Evolutionary conservation across 345 rosid genomes (phyloP).

Genomic region (Linum tenue): DNA sequence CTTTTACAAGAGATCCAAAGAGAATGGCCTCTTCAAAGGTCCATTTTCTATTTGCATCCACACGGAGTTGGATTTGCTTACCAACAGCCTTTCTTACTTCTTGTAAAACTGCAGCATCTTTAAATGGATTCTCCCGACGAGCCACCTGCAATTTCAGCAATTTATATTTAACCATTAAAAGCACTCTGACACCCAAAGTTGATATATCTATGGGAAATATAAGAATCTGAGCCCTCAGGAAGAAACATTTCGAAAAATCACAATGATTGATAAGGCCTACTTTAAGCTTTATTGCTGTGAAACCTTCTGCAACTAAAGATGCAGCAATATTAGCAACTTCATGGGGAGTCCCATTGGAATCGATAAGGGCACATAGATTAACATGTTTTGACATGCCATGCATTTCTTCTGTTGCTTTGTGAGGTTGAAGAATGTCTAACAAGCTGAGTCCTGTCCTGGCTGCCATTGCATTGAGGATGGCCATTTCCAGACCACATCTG

Average conservation of each 20-base stretch:
- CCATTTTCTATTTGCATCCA: conserved; percentile 90
- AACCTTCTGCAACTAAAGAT: conserved; percentile 69
- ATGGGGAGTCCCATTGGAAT: conserved; percentile 60
- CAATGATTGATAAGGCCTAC: conserved; percentile 29
- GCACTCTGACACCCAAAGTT: not conserved
- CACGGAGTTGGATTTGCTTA: conserved; percentile 59
- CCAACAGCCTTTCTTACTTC: conserved; percentile 80
- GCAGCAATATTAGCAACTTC: conserved; percentile 63
- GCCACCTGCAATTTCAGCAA: conserved; percentile 51
- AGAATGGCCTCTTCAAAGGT: conserved; percentile 63
- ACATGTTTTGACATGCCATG: conserved; percentile 35
- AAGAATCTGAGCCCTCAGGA: not conserved
- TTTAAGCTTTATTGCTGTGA: conserved; percentile 76
- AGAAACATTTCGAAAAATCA: not conserved
- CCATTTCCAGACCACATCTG: conserved; percentile 95
- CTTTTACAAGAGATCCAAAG: conserved; percentile 59
- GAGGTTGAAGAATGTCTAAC: conserved; percentile 35
- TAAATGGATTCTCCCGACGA: conserved; percentile 52
- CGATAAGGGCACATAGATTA: conserved; percentile 74
- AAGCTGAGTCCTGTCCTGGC: conserved; percentile 48
- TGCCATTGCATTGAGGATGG: conserved; percentile 65
- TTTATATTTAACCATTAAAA: not conserved
- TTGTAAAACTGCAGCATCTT: conserved; percentile 69
- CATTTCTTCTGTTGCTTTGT: conserved; percentile 28
- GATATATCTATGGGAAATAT: not conserved